These are phyloP conservation scores for Tetrahymena elliotti DNA, from an alignment of 73 alveolate genomes.

Conservation along the genomic window DNA sequence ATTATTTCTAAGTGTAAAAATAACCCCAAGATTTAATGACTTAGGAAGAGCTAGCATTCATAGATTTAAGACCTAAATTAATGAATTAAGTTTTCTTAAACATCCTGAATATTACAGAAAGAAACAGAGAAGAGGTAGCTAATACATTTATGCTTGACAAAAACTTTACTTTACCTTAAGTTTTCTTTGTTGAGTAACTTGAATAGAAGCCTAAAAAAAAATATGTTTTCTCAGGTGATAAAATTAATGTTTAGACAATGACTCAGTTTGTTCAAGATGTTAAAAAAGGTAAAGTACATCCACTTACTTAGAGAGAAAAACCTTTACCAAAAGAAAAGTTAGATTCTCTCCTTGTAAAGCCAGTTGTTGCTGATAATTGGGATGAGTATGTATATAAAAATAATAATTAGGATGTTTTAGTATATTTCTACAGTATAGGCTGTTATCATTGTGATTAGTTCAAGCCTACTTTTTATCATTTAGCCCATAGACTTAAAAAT, in stretches of 20 bases:
- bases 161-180: neutral
- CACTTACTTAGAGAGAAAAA: neutral
- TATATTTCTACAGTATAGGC: neutral
- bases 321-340: neutral
- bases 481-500: neutral
- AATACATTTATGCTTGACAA: neutral
- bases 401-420: neutral
- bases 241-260: neutral
- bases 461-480: neutral
- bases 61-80: neutral
- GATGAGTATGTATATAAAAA: neutral
- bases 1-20: neutral
- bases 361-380: neutral
- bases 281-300: neutral
- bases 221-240: neutral
- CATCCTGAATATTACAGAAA: neutral
- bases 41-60: neutral
- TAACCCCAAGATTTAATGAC: neutral
- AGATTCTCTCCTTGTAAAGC: neutral
- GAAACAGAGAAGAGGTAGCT: neutral
- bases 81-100: neutral
- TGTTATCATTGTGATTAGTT: neutral
- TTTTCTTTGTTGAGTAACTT: neutral
- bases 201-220: neutral
- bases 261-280: neutral